Evolutionary conservation across 768 basidiomycete genomes (phyloP), one percentile per base, ranked within the genome.

Genomic region (Mrakia hoshinonis): DNA sequence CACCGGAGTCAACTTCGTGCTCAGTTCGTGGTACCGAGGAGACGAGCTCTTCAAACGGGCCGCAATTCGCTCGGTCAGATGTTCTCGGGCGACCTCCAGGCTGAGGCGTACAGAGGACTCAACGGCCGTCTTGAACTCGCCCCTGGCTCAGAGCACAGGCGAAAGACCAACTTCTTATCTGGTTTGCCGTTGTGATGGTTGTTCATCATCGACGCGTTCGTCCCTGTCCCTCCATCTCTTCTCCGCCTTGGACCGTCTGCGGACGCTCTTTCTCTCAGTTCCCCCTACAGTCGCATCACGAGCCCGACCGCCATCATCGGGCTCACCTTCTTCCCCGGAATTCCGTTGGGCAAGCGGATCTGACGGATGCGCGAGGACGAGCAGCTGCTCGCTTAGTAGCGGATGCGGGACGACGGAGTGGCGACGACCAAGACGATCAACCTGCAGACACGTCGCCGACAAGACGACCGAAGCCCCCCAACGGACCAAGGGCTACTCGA

Each of bases 31-130:
- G 68, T 61, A 69, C 60, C 36, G 36, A 48, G 68, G 68, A 12
- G 68, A 69, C 22, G 68, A 69, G 58, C 68, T 69, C 3, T 69
- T 69, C 68, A 69, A 69, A 58, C 43, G 68, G 43, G 46, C 13
- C 58, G 68, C 22, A 69, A 69, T 58, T 61, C 58, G 31, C 55
- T 69, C 36, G 68, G 68, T 3, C 68, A 69, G 68, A 69, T 69
- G 68, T 69, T 69, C 47, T 62, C 58, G 55, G 55, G 18, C 26
- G 48, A 67, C 65, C 48, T 60, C 13, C 26, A 5, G 20, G 39
- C 43, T n/a, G 55, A 26, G 6, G 51, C 34, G 6, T n/a, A 36
- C 26, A 12, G 11, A 22, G 3, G 7, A n/a, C 36, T 52, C 3
- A 39, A n/a, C n/a, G n/a, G n/a, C n/a, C n/a, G n/a, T n/a, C n/a